Evolutionary conservation across 768 basidiomycete genomes (phyloP).

Genomic region (Termitomyces sp.): DNA sequence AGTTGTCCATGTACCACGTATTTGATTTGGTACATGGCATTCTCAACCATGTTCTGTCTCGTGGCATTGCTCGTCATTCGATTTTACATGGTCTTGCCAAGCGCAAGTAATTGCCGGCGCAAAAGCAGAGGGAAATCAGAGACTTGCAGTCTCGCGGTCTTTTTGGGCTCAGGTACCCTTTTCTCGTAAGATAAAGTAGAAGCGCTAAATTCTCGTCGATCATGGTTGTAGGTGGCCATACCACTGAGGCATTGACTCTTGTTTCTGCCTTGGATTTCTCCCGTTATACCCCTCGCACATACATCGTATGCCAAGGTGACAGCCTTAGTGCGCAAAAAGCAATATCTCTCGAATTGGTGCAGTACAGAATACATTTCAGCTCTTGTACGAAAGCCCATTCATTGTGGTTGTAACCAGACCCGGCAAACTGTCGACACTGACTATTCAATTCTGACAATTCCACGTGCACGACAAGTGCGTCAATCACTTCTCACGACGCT

Average conservation of each 20-base stretch:
- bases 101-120: not conserved
- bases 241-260: slow-evolving; percentile 76
- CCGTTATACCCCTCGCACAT: slow-evolving; percentile 73
- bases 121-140: slow-evolving; percentile 5
- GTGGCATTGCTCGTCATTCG: slow-evolving; percentile 15
- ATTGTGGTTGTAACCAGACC: not conserved
- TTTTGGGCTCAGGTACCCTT: slow-evolving; percentile 83
- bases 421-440: slow-evolving; percentile 4
- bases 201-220: not conserved
- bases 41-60: not conserved
- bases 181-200: not conserved
- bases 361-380: slow-evolving; percentile 7
- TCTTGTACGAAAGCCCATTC: not conserved
- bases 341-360: slow-evolving; percentile 46
- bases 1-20: too few relatives aligned
- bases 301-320: slow-evolving; percentile 82
- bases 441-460: slow-evolving; percentile 62
- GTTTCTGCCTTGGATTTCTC: slow-evolving; percentile 66
- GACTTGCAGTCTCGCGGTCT: slow-evolving; percentile 61
- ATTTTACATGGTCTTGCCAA: slow-evolving; percentile 25
- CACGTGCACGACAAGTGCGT: slow-evolving; percentile 84
- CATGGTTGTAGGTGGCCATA: slow-evolving; percentile 77
- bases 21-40: not conserved
- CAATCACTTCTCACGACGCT: slow-evolving; percentile 71
- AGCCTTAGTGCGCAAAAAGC: slow-evolving; percentile 71